Base-by-base conservation (phyloP, 768 basidiomycete species). In the Tremella yokohamensis region DNA sequence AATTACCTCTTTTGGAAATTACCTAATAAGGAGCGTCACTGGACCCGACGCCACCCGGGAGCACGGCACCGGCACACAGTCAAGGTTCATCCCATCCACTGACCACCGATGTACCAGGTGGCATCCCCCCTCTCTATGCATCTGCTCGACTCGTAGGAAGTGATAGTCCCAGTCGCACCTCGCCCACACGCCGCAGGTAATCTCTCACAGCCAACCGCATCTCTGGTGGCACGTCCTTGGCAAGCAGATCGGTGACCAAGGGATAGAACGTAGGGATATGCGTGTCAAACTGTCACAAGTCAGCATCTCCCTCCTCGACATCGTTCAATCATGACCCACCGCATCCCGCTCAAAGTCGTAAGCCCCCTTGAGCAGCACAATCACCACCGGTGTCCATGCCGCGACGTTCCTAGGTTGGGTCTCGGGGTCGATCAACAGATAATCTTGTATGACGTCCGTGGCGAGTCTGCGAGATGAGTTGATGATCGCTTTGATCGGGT, bases 321-420 rank as follows among this genome's bases (percentile, higher is more conserved):
- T 40, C 39, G 42, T 4, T 6, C 4, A 45, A 4, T n/a, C 42
- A 40, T 40, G 15, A 71, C 93, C 78, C 70, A 97, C 94, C 38
- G 88, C 86, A 72, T 87, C 90, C 64, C 90, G 87, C 69, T 97
- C 92, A 63, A 97, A 89, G 19, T 83, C 83, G 73, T 85, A 85
- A 72, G 90, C 91, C 7, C 96, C 96, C 57, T 89, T 85, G 8
- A 99, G 71, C 49, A 96, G 89, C 73, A 97, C 93, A 9, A 86
- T 87, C n/a, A 97, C 87, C 26, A 99, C 96, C n/a, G 96, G 96
- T 19, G 90, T 94, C 96, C 96, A 99, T 0, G 96, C 94, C 13
- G 85, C 77, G 58, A 99, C 93, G 73, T 96, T 98, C 78, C 97
- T 90, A 52, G 85, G 85, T 77, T 98, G 94, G 2, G 86, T 90